Percentiles rank a stretch among this genome's conserved stretches.
phyloP scores from a whole-genome alignment of 441 rosid genomes.

The Croton setiger region DNA sequence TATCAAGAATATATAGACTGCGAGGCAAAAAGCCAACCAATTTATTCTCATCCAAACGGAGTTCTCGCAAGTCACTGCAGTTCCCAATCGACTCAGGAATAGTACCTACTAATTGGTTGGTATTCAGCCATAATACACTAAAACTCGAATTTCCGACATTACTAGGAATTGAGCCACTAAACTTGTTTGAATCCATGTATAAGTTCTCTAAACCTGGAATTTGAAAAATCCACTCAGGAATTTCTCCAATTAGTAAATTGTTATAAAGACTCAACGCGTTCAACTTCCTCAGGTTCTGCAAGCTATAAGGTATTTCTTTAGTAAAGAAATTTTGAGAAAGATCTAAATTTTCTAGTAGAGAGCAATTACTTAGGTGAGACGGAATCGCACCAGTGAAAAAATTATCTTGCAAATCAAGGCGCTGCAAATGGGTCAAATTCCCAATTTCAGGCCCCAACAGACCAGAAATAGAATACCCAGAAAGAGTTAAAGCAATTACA shows the following conservation, averaged over 20 bases:
- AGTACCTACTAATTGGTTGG: constrained; percentile 48
- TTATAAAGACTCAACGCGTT: constrained; percentile 27
- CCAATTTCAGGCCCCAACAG: constrained; percentile 58
- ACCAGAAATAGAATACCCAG: constrained; percentile 46
- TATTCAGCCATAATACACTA: constrained; percentile 24
- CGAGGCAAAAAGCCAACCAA: constrained; percentile 57
- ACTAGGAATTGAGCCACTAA: constrained; percentile 51
- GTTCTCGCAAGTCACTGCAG: constrained; percentile 39
- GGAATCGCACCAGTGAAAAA: constrained; percentile 54
- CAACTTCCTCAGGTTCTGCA: constrained; percentile 39
- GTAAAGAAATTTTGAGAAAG: constrained; percentile 45
- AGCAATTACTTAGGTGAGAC: constrained; percentile 43
- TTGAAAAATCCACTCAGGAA: constrained; percentile 56
- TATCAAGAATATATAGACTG: constrained; percentile 46
- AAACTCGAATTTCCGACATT: constrained; percentile 44
- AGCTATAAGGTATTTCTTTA: constrained; percentile 40
- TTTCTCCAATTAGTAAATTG: constrained; percentile 49
- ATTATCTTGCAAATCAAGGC: constrained; percentile 42
- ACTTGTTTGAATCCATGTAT: constrained; percentile 39
- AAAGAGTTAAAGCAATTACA: constrained; percentile 44
- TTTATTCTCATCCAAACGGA: constrained; percentile 41
- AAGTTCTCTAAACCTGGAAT: constrained; percentile 32
- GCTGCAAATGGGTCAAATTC: constrained; percentile 34
- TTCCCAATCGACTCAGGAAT: constrained; percentile 62
- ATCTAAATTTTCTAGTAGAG: constrained; percentile 38